Conservation (phyloP, 441 rosid species). For the Theobroma grandiflorum region DNA sequence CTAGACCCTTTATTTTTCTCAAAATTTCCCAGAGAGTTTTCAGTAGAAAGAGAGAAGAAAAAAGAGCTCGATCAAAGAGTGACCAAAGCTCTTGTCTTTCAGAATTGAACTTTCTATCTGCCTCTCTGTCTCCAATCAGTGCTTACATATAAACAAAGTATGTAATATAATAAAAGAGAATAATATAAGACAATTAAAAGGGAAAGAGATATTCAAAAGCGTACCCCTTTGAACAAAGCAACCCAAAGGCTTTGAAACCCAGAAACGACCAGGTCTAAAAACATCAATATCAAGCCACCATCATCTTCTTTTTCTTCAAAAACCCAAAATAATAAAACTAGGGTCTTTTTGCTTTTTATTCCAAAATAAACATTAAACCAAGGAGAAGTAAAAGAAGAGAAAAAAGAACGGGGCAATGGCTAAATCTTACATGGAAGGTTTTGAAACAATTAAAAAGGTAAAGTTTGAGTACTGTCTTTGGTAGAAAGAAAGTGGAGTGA, state of each 20-base stretch:
- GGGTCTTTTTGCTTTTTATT: neutral
- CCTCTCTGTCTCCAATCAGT: neutral
- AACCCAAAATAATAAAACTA: neutral
- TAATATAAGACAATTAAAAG: neutral
- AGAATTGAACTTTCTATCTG: neutral
- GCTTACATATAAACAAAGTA: neutral
- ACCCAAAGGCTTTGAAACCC: constrained; percentile 22
- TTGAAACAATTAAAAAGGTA: neutral
- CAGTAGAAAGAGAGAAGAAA: neutral
- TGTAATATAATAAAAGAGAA: neutral
- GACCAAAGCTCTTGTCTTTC: neutral
- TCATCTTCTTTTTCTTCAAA: constrained; percentile 15
- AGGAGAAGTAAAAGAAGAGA: neutral
- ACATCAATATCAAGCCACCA: constrained; percentile 28
- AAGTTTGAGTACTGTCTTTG: neutral
- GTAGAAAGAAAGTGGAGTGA: neutral
- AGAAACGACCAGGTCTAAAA: constrained; percentile 30
- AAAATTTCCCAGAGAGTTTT: neutral
- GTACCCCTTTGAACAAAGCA: constrained; percentile 35
- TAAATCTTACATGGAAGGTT: neutral
- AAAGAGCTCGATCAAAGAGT: neutral
- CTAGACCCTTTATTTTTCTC: neutral
- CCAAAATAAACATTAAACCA: neutral
- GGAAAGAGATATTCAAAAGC: neutral
- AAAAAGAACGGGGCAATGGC: neutral